Base-by-base conservation (phyloP, 2,329 filamentous ascomycete species). In the Corniculantispora saksenae region DNA sequence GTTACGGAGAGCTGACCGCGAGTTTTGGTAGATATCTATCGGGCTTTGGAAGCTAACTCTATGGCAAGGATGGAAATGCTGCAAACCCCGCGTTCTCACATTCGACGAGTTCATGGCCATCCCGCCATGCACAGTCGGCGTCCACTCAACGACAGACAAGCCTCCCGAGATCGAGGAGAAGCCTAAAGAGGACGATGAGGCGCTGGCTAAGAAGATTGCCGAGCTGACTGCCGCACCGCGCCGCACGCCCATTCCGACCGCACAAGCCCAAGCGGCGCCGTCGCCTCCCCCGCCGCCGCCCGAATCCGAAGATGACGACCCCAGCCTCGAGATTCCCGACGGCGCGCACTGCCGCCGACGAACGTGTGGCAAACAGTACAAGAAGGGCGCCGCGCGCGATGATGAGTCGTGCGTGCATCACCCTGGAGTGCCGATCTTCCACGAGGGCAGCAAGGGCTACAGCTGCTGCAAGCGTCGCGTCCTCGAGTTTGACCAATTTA, bases 31-130 rank as follows among this genome's bases (percentile, higher is more conserved):
- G 15, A 50, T 50, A 48, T 25, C 54, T 12, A 12, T 21, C n/a
- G n/a, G n/a, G n/a, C n/a, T n/a, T 2, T n/a, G 17, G 50, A 40
- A 62, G 19, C 29, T 53, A 53, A 48, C 27, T 27, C 6, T 13
- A 40, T 29, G 5, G 29, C 17, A 32, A 97, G 94, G 95, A 75
- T 98, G 95, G 94, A 96, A 97, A 82, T 99, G 95, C 83, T 99
- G 95, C 86, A 98, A 97, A 81, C 91, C 94, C 65, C 91, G 95
- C 74, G 93, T 98, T 72, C 84, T 99, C 72, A 97, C 93, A 66
- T 99, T 99, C 77, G 95, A 99, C 80, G 95, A 99, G 81, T 99
- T 99, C 83, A 92, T 99, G 78, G 79, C 84, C 67, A 98, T 99
- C 72, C 83, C 91, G 58, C 94, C 95, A 45, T 99, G 95, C 84